Base-by-base conservation (phyloP, 1,284 basidiomycete genomes). In the Apiotrichum sp. region DNA sequence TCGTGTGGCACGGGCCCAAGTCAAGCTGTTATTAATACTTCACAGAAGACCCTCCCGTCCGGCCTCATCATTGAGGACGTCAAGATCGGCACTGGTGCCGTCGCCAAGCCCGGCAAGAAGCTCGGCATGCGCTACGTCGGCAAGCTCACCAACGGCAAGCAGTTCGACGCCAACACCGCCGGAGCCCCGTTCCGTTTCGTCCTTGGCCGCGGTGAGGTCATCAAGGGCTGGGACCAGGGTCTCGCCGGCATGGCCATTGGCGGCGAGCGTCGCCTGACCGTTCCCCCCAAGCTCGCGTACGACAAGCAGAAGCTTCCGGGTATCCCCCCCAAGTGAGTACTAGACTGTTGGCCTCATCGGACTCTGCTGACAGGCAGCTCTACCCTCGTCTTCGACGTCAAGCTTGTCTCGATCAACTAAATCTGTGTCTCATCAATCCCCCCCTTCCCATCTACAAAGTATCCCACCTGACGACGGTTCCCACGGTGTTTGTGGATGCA, bases 151-250 rank as follows among this genome's bases (percentile, higher is more conserved):
- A 86, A 87, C 71, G 92, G 91, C 65, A 90, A 88, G 73, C 74
- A 87, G 45, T 97, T 97, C 67, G 93, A 98, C 78, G 80, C 84
- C 70, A 96, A 96, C 78, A 86, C 83, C 60, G 86, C 85, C 71
- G 93, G 93, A 65, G 86, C 85, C 72, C 89, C 92, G 83, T 96
- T 97, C 79, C 78, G 79, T 47, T 97, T 97, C 82, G 83, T 80
- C 49, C 82, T 98, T 36, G 95, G 93, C 54, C 80, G 82, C 59
- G 90, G 90, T 44, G 87, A 96, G 72, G 93, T 97, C 52, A 95
- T 97, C 77, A 88, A 88, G 79, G 91, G 88, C 81, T 96, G 92
- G 93, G 93, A 96, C 67, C 80, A 89, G 66, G 93, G 93, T 53
- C 81, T 98, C 57, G 84, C 80, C 55, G 95, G 93, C 49, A 96